A percentile compares a stretch with the other conserved stretches of the same genome.
phyloP scores from a whole-genome alignment of 2,329 filamentous ascomycete genomes.

The Xylaria sp. region DNA sequence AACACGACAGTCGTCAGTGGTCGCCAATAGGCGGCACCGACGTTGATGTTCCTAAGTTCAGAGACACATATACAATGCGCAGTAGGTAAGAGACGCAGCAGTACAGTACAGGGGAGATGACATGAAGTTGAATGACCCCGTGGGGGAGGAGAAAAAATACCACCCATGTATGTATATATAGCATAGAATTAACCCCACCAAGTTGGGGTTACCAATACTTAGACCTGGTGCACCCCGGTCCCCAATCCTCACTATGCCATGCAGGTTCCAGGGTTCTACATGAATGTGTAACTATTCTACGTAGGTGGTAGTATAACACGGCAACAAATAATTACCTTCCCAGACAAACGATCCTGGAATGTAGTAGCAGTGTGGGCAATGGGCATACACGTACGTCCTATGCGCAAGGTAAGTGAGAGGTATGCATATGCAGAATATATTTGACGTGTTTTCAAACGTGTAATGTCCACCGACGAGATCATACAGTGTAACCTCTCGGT shows the following conservation, averaged over 20 bases:
- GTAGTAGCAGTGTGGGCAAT: background rate
- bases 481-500: background rate
- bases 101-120: background rate
- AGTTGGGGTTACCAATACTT: background rate
- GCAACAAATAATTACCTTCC: no score
- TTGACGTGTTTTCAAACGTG: background rate
- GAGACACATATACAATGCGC: no score
- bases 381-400: background rate
- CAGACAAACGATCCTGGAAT: background rate
- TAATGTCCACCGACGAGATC: background rate
- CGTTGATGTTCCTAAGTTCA: no score
- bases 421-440: background rate
- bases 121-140: no score
- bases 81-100: no score
- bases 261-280: no score
- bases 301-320: no score
- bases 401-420: background rate
- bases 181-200: background rate
- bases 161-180: no score
- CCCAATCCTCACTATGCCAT: background rate
- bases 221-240: background rate
- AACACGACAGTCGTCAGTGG: no score
- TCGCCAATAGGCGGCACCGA: no score
- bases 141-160: background rate
- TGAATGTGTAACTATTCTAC: no score